phyloP scores from a whole-genome alignment of 176 grass and related monocot genomes.

The Carex littledalei region DNA sequence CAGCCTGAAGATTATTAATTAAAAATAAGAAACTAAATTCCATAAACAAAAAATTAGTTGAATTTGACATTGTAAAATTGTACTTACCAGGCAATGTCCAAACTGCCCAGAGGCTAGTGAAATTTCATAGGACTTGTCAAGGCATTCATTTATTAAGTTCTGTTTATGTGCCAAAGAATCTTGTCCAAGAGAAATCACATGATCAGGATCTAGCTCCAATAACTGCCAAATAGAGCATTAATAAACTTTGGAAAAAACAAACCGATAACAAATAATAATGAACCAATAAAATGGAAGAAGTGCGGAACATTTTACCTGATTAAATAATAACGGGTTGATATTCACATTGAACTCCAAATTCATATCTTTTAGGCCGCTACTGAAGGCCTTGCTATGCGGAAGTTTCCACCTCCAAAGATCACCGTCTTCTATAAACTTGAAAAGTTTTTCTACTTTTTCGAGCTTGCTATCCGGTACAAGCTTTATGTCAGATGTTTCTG shows the following conservation, averaged over 20 bases:
- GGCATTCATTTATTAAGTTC: constrained; percentile 56
- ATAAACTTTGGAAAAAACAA: background rate
- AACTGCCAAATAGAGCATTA: constrained; percentile 43
- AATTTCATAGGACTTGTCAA: constrained; percentile 68
- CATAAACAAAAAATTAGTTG: background rate
- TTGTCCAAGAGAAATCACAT: constrained; percentile 56
- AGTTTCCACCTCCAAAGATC: constrained; percentile 84
- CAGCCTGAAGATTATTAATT: constrained; percentile 43
- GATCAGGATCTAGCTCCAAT: constrained; percentile 62
- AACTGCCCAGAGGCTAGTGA: constrained; percentile 52
- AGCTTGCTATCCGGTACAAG: constrained; percentile 48
- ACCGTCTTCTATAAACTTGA: constrained; percentile 79
- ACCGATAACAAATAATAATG: background rate
- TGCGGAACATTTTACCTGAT: constrained; percentile 40
- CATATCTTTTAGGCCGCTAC: constrained; percentile 78
- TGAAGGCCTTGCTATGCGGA: constrained; percentile 77
- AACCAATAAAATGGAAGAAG: background rate
- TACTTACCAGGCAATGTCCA: constrained; percentile 78
- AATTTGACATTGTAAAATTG: constrained; percentile 5
- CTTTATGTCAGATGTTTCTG: constrained; percentile 12
- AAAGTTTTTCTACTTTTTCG: constrained; percentile 65
- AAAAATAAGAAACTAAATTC: constrained; percentile 8
- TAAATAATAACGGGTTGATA: constrained; percentile 56
- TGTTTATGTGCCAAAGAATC: constrained; percentile 56
- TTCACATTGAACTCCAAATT: constrained; percentile 74